Base-by-base conservation (phyloP, 768 basidiomycete species). In the Mycena sanguinolenta region DNA sequence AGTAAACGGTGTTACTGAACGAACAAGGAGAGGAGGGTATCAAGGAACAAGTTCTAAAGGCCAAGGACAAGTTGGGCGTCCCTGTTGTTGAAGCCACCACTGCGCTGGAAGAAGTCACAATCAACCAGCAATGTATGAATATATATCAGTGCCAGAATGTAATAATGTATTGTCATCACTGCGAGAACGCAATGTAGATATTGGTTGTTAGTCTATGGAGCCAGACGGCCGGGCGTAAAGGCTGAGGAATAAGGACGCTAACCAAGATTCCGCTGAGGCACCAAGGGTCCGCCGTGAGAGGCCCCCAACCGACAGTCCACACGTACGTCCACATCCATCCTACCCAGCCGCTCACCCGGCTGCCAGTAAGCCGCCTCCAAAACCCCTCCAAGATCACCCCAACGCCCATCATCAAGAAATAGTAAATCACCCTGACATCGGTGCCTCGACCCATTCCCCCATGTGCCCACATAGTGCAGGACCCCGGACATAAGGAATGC, bases 401-500 rank as follows among this genome's bases (percentile, higher is more conserved):
- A 1, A 89, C 73, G 14, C 86, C 90, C 70, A 86, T 89, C 75
- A 89, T 77, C 54, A 91, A 46, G 75, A 92, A 93, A 76, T 88
- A 91, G 2, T 85, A 86, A 1, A 80, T 77, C 8, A 89, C 79
- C 4, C 69, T 57, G 46, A 87, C 83, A 46, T 91, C 86, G 1
- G 81, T 79, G 21, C 89, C 90, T 5, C 82, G 81, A 1, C 84
- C 86, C 87, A 91, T 86, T 7, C 88, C 89, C n/a, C 83, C 86
- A 91, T 60, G 88, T 65, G 16, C 87, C 90, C 19, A 86, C 39
- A 70, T 88, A 84, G 65, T 94, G 92, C 5, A 92, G 74, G 9
- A 88, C n/a, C 5, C 85, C 90, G 0, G 92, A 93, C 9, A 87
- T 67, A 2, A 86, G 57, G 76, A 93, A 93, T 4, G 86, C 86